These are phyloP conservation scores for Fraxinus velutina DNA, from an alignment of 305 asterid genomes.

Conservation along the genomic window DNA sequence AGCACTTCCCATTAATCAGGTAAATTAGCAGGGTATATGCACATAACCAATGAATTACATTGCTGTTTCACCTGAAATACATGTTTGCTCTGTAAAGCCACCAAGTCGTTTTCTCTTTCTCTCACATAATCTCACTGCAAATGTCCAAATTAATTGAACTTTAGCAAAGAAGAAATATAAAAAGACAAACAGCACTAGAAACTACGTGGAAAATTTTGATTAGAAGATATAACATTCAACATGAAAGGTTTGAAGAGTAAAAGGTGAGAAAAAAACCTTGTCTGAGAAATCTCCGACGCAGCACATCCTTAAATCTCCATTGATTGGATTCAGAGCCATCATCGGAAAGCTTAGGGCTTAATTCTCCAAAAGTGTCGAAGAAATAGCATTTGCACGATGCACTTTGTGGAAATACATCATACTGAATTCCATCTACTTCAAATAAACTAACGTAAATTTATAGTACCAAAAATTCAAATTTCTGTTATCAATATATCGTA, in stretches of 20 bases:
- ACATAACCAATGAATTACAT: conserved; percentile 5
- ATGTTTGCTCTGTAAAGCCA: conserved; percentile 29
- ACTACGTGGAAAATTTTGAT: neutral
- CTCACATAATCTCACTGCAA: conserved; percentile 68
- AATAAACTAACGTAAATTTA: conserved; percentile 15
- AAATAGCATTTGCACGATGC: conserved; percentile 89
- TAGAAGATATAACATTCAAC: neutral
- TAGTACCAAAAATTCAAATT: neutral
- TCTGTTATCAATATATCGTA: neutral
- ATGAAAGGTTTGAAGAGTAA: neutral
- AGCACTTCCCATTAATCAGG: neutral
- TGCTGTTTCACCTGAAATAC: conserved; percentile 47
- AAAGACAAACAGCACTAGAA: neutral
- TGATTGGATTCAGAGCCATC: conserved; percentile 38
- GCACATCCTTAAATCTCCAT: conserved; percentile 54
- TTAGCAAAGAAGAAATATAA: conserved; percentile 9
- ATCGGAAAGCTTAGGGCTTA: conserved; percentile 32
- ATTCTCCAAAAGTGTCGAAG: conserved; percentile 67
- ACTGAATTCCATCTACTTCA: conserved; percentile 60
- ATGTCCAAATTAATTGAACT: neutral
- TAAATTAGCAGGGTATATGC: neutral
- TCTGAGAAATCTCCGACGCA: conserved; percentile 86
- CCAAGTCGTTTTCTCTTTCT: conserved; percentile 53
- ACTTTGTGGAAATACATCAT: conserved; percentile 64
- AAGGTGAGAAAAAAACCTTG: conserved; percentile 53